Evolutionary conservation across 805 yeast species (phyloP).

Genomic region (Sugiyamaella valdiviana): DNA sequence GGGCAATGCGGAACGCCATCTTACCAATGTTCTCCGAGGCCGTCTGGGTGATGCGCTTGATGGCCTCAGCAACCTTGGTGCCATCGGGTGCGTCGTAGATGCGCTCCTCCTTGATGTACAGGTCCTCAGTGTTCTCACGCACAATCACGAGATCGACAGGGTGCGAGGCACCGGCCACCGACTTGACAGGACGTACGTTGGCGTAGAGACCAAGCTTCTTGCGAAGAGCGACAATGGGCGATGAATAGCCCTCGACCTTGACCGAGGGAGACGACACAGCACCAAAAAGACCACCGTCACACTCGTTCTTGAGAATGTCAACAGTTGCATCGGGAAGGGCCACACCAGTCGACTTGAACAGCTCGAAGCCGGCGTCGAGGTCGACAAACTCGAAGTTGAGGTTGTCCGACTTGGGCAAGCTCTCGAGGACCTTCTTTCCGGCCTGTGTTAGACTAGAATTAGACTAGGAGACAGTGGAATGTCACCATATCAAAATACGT

Average conservation of each 20-base stretch:
- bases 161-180: slow-evolving; percentile 77
- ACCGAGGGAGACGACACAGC: slow-evolving; percentile 92
- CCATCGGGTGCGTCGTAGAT: slow-evolving; percentile 72
- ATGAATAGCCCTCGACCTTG: slow-evolving; percentile 93
- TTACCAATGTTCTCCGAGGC: slow-evolving; percentile 84
- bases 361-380: slow-evolving; percentile 90
- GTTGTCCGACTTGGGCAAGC: slow-evolving; percentile 61
- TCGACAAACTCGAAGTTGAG: slow-evolving; percentile 80
- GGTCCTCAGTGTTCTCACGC: slow-evolving; percentile 97
- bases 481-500: slow-evolving; percentile 29
- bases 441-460: slow-evolving; percentile 32
- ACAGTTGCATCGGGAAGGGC: slow-evolving; percentile 95
- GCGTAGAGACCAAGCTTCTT: slow-evolving; percentile 93
- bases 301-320: slow-evolving; percentile 61
- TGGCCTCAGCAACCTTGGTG: slow-evolving; percentile 90
- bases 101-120: slow-evolving; percentile 90
- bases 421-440: slow-evolving; percentile 80
- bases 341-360: slow-evolving; percentile 88
- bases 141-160: slow-evolving; percentile 97
- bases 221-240: slow-evolving; percentile 98
- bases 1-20: slow-evolving; percentile 87
- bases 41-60: slow-evolving; percentile 85
- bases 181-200: slow-evolving; percentile 95
- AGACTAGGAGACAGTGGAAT: neutral
- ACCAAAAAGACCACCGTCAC: slow-evolving; percentile 97